phyloP scores from a whole-genome alignment of 768 basidiomycete genomes.

The Boletus subcaerulescens region DNA sequence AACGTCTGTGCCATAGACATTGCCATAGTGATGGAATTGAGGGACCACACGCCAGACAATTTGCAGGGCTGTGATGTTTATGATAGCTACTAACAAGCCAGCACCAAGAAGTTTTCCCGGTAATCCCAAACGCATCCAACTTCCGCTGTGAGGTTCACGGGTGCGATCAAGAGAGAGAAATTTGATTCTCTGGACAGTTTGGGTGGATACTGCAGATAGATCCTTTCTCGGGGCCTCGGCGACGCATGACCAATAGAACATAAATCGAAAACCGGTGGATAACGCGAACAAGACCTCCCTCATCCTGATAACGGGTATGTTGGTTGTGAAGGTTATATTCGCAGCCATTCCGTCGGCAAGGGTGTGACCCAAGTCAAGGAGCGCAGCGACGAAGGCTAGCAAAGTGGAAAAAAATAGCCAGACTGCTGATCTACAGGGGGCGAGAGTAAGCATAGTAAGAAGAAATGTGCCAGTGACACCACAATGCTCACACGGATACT shows the following conservation, averaged over 20 bases:
- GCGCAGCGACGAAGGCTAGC: constrained; percentile 57
- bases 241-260: constrained; percentile 70
- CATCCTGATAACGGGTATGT: constrained; percentile 39
- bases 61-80: constrained; percentile 55
- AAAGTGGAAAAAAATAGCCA: constrained; percentile 58
- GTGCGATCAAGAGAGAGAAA: constrained; percentile 17
- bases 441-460: neutral
- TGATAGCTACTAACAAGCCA: constrained; percentile 41
- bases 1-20: constrained; percentile 56
- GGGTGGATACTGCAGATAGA: constrained; percentile 28
- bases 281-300: constrained; percentile 61
- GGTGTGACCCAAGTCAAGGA: constrained; percentile 59
- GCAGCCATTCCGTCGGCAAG: constrained; percentile 39
- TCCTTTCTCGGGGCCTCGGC: constrained; percentile 48
- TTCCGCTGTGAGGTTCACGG: constrained; percentile 47
- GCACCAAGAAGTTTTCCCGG: constrained; percentile 53
- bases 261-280: constrained; percentile 54
- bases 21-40: constrained; percentile 36
- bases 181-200: constrained; percentile 6
- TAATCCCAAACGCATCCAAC: constrained; percentile 64
- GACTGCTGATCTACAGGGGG: constrained; percentile 37
- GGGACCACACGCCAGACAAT: constrained; percentile 56
- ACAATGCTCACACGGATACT: constrained; percentile 44
- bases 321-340: constrained; percentile 17
- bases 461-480: neutral